Percentiles rank a stretch among this genome's conserved stretches.
Evolutionary conservation across 805 yeast species (phyloP).

Genomic region (Yarrowia phangngaensis): DNA sequence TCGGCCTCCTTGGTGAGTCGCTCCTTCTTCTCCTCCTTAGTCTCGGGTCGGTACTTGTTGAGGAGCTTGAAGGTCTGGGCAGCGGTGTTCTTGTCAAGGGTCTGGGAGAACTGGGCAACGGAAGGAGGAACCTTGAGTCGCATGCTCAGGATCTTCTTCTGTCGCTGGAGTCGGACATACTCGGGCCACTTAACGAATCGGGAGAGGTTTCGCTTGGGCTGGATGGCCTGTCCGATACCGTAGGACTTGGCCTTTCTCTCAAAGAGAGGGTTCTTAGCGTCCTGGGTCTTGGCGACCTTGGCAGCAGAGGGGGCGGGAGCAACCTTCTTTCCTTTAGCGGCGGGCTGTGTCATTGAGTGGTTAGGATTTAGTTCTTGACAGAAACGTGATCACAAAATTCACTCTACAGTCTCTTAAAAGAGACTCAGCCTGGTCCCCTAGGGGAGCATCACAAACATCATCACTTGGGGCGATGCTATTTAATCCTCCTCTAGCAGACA

Average conservation of each 20-base stretch:
- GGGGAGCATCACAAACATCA: slow-evolving; percentile 23
- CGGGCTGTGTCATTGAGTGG: slow-evolving; percentile 37
- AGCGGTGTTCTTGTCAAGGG: slow-evolving; percentile 98
- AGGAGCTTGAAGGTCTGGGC: slow-evolving; percentile 93
- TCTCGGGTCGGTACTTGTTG: slow-evolving; percentile 99
- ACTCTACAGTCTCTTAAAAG: slow-evolving; percentile 39
- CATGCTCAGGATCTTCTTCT: slow-evolving; percentile 89
- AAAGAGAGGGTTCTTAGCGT: slow-evolving; percentile 72
- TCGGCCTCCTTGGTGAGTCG: slow-evolving; percentile 98
- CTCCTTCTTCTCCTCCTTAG: slow-evolving; percentile 96
- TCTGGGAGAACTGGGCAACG: slow-evolving; percentile 91
- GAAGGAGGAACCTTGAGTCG: slow-evolving; percentile 99
- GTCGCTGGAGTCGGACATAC: slow-evolving; percentile 97
- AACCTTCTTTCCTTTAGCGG: slow-evolving; percentile 59
- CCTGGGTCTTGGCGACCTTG: slow-evolving; percentile 40
- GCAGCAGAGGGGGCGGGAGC: slow-evolving; percentile 98
- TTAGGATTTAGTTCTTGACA: slow-evolving; percentile 28
- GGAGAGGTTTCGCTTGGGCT: slow-evolving; percentile 93
- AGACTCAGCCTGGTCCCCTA: slow-evolving; percentile 27
- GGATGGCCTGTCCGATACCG: slow-evolving; percentile 95
- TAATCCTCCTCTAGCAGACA: slow-evolving; percentile 27
- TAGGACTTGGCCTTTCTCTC: slow-evolving; percentile 88
- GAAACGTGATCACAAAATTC: slow-evolving; percentile 28
- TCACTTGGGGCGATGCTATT: background rate
- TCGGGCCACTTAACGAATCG: slow-evolving; percentile 99